Base-by-base conservation (phyloP, 2,329 filamentous ascomycete species). In the Atkinsonella texensis region DNA sequence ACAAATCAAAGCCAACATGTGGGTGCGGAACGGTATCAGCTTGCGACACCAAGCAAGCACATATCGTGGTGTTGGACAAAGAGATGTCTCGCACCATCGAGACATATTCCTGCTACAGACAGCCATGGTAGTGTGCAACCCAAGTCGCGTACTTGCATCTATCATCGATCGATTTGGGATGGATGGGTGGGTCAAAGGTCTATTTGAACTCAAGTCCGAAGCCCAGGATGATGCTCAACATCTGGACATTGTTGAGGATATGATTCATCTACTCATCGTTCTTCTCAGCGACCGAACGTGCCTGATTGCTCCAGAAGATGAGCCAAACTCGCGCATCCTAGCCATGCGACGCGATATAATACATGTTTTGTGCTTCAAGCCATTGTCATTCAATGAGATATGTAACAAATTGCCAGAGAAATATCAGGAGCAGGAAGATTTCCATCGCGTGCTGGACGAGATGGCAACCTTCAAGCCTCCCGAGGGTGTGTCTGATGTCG, bases 1-100 rank as follows among this genome's bases (percentile, higher is more conserved):
- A 6, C 94, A 98, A 70, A 97, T 98, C 82, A 95, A 95, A 66
- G 89, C 91, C 17, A 88, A 89, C 49, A 95, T 97, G 83, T 98
- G 94, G 93, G 91, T 98, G 56, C 83, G 93, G 52, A 98, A 98
- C 63, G 93, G 93, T 2, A 89, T 98, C 63, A 97, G 91, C 60
- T 77, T 98, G 49, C 83, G 91, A 40, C 93, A 98, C 65, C 93
- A 98, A 68, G 93, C 94, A 65, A 86, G 86, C 49, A 93, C 90
- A 17, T 98, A 98, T 65, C 84, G 89, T 15, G 90, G 89, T 41
- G 89, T 96, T 13, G 81, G 83, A 11, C 88, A 94, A 61, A 79
- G 93, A 57, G 93, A 98, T 66, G 87, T 96, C 18, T 89, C 89
- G 1, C 91, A 96, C 62, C 91, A 96, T 60, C 82, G 93, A 53